phyloP scores from a whole-genome alignment of 179 eudicot species.

The Silene noctiflora region DNA sequence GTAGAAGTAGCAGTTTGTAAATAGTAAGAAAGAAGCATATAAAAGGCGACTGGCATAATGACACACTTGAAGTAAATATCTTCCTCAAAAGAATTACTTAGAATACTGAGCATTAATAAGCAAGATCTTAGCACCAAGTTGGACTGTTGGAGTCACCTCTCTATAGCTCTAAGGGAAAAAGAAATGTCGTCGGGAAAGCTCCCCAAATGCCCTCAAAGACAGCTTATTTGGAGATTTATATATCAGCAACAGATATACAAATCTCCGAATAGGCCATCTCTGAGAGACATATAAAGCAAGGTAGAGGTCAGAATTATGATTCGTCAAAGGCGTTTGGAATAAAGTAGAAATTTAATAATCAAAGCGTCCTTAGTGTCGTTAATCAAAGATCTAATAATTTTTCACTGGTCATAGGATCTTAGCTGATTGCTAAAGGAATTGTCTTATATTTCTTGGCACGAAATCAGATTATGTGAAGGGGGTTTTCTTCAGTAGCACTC shows the following conservation, averaged over 20 bases:
- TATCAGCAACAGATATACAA: background rate
- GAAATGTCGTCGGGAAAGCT: background rate
- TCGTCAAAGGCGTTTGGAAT: background rate
- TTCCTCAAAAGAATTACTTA: background rate
- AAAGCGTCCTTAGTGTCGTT: background rate
- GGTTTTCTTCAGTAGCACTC: background rate
- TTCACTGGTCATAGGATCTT: background rate
- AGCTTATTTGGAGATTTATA: too few species aligned
- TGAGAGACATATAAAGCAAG: background rate
- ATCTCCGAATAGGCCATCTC: background rate
- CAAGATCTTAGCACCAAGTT: background rate
- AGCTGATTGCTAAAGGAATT: background rate
- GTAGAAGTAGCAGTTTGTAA: slow-evolving; percentile 24
- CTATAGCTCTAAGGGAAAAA: background rate
- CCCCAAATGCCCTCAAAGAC: background rate
- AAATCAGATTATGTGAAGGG: background rate
- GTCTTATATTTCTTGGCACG: background rate
- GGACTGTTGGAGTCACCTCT: background rate
- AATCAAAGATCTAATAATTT: background rate
- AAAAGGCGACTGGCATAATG: background rate
- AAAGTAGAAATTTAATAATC: background rate
- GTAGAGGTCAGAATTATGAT: background rate
- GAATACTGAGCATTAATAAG: background rate
- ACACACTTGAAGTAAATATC: background rate
- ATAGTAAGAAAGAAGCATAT: slow-evolving; percentile 2